Evolutionary conservation across 352 stramenopile genomes (phyloP).

Genomic region (Globisporangium megalacanthum): DNA sequence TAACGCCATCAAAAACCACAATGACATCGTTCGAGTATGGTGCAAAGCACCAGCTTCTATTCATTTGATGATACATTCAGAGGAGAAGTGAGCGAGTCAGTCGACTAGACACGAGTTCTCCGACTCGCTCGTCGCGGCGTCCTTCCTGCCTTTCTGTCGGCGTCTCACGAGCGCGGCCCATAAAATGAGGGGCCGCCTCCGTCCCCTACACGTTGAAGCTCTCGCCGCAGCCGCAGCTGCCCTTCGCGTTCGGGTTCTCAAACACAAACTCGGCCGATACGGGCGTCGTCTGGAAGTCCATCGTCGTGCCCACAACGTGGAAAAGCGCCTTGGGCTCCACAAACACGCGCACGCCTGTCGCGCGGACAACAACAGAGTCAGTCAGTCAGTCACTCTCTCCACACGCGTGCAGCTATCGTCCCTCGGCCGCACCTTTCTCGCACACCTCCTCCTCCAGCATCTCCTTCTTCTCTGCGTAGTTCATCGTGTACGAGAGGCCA

Average conservation of each 20-base stretch:
- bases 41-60: constrained; percentile 1
- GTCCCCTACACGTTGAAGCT: constrained; percentile 96
- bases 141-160: too few relatives aligned
- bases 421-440: constrained; percentile 56
- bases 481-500: constrained; percentile 98
- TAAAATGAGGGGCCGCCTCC: background rate
- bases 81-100: constrained; percentile 4
- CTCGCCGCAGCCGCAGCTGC: constrained; percentile 98
- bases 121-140: too few relatives aligned
- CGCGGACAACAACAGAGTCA: background rate
- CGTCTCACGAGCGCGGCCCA: background rate
- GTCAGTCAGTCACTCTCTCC: background rate
- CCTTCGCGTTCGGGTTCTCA: constrained; percentile 99
- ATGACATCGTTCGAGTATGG: background rate
- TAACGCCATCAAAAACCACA: background rate
- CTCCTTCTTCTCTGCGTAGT: constrained; percentile 96
- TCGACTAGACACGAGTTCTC: too few relatives aligned
- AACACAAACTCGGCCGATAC: constrained; percentile 98
- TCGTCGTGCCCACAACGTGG: constrained; percentile 97
- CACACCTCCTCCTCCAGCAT: constrained; percentile 93
- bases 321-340: constrained; percentile 98
- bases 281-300: constrained; percentile 98
- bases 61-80: constrained; percentile 4
- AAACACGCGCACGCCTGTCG: constrained; percentile 92
- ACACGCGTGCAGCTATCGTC: background rate